Percentiles rank a stretch among this genome's conserved stretches.
These are phyloP conservation scores for Cryptococcus sp. DNA, from an alignment of 1,284 basidiomycete species.

Conservation along the genomic window DNA sequence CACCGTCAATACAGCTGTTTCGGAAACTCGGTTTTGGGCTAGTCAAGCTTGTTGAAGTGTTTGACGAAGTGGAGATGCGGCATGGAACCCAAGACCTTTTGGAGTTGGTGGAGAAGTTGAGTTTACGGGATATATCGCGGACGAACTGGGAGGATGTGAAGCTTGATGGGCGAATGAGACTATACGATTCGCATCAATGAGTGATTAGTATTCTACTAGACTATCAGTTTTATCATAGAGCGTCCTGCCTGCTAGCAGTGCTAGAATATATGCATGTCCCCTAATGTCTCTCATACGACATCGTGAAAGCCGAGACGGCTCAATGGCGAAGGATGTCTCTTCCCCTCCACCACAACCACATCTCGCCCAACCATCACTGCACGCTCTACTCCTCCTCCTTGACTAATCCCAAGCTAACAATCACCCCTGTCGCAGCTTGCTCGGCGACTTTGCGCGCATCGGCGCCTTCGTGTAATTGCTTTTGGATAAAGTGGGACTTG, in stretches of 20 bases:
- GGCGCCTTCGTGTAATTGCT: slow-evolving; percentile 64
- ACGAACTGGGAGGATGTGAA: slow-evolving; percentile 14
- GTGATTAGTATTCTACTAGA: neutral
- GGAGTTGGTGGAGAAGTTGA: slow-evolving; percentile 4
- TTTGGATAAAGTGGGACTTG: slow-evolving; percentile 71
- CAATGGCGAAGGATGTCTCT: no score
- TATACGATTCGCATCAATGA: slow-evolving; percentile 18
- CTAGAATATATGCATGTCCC: no score
- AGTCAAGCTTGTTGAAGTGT: slow-evolving; percentile 68
- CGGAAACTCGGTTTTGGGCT: slow-evolving; percentile 67
- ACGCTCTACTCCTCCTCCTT: slow-evolving; percentile 55
- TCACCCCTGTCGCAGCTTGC: slow-evolving; percentile 69
- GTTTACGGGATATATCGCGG: neutral
- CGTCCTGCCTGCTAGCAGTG: no score
- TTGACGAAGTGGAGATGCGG: slow-evolving; percentile 71
- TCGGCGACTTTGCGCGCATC: slow-evolving; percentile 73
- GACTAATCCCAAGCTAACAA: slow-evolving; percentile 73
- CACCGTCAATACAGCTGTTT: slow-evolving; percentile 63
- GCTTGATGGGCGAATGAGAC: slow-evolving; percentile 21
- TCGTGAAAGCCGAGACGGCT: no score
- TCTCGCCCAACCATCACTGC: no score
- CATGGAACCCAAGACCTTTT: slow-evolving; percentile 30
- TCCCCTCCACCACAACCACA: no score
- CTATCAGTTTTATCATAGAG: no score
- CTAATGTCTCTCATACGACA: no score